These are phyloP conservation scores for Rosa rugosa DNA, from an alignment of 306 rosid genomes.

Conservation along the genomic window DNA sequence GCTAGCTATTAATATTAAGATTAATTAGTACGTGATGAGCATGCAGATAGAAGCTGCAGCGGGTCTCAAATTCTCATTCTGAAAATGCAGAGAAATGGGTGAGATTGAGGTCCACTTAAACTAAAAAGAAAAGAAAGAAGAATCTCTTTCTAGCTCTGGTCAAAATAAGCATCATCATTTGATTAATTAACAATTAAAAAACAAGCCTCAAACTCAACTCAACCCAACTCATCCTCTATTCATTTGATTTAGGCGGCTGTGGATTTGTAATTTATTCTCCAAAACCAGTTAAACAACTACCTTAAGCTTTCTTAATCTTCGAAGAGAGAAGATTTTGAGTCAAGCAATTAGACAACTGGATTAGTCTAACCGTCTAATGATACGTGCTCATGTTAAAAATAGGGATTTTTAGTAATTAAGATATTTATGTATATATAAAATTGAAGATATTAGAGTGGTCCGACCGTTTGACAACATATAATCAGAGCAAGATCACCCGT, in stretches of 20 bases:
- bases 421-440: no score
- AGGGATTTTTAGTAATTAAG: no score
- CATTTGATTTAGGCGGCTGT: neutral
- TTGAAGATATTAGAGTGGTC: no score
- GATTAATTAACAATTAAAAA: neutral
- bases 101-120: constrained; percentile 35
- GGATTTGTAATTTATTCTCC: neutral
- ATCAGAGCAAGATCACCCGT: no score
- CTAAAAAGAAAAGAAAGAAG: neutral
- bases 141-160: neutral
- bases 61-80: constrained; percentile 14
- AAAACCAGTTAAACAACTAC: neutral
- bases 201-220: neutral
- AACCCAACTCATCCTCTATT: neutral
- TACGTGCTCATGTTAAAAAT: no score
- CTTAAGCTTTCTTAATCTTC: neutral
- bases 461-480: no score
- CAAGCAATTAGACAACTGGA: no score
- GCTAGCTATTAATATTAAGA: constrained; percentile 19
- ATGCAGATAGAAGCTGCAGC: constrained; percentile 42
- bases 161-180: neutral
- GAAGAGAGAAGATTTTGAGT: no score
- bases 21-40: constrained; percentile 52
- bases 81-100: constrained; percentile 3
- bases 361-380: no score